Percentiles rank a stretch among this genome's conserved stretches.
phyloP scores from a whole-genome alignment of 2,329 filamentous ascomycete species.

The Elsinoe perseae region DNA sequence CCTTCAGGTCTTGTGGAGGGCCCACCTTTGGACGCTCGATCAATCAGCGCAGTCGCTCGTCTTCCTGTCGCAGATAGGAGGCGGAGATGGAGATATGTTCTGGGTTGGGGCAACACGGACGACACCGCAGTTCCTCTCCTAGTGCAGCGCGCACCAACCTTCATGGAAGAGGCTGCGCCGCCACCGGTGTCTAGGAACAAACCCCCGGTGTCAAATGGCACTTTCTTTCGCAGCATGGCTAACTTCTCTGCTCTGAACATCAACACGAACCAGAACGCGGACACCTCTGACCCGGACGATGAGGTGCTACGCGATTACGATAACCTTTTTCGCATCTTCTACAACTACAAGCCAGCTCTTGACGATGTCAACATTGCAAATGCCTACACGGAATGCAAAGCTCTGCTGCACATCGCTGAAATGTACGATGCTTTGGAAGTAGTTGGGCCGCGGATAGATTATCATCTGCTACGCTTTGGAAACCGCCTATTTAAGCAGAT shows the following conservation, averaged over 20 bases:
- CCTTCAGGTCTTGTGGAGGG: background rate
- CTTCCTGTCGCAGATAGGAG: constrained; percentile 28
- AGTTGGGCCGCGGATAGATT: constrained; percentile 81
- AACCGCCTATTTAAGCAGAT: constrained; percentile 91
- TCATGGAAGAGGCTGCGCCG: constrained; percentile 26
- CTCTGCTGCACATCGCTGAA: constrained; percentile 78
- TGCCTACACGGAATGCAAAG: constrained; percentile 90
- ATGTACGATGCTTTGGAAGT: constrained; percentile 87
- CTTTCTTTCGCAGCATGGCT: constrained; percentile 81
- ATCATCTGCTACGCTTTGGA: constrained; percentile 88
- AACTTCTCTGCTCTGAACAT: constrained; percentile 58
- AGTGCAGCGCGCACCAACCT: constrained; percentile 49
- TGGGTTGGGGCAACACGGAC: constrained; percentile 63
- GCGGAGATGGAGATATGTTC: constrained; percentile 75
- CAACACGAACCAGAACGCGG: constrained; percentile 36
- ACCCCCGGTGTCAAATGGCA: constrained; percentile 53
- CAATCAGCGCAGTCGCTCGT: constrained; percentile 21
- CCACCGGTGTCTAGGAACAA: constrained; percentile 54
- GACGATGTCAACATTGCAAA: constrained; percentile 84
- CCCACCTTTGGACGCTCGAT: constrained; percentile 22
- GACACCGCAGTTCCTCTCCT: constrained; percentile 79
- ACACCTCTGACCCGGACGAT: constrained; percentile 49
- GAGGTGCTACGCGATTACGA: constrained; percentile 87
- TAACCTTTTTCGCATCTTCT: constrained; percentile 91
- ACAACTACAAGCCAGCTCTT: constrained; percentile 78